Base-by-base conservation (phyloP, 176 grass and related monocot genomes). In the Cymbopogon citratus region DNA sequence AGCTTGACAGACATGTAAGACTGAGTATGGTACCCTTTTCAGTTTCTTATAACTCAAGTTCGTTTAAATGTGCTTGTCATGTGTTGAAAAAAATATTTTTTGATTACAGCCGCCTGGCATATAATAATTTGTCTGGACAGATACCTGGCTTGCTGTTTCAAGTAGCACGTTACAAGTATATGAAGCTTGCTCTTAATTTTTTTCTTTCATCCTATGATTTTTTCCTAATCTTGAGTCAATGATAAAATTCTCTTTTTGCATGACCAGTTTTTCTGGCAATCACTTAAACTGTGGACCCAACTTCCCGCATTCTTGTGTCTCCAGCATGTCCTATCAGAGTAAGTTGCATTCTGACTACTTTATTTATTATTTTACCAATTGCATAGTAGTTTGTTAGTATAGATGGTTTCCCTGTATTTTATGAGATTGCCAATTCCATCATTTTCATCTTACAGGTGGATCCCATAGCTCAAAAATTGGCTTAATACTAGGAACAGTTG, bases 121-220 rank as follows among this genome's bases (percentile, higher is more conserved):
- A 89, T 85, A 97, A 93, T 85, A 81, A 83, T 88, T 76, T 97
- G 26, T 84, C 84, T 6, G 94, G 94, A 75, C 81, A 89, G 85
- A 93, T 97, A 91, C 94, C 94, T 79, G 81, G 64, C 81, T 48
- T 48, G 1, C 85, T 97, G 41, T 93, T 97, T 89, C 73, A 90
- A 89, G 94, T 97, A 60, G 89, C 82, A 85, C 92, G 84, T 67
- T 97, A 97, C 84, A 97, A 93, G 91, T 97, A 93, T 86, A 13
- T 33, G 63, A 75, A 54, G 59, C 18, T 76, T 12, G 7, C 51
- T 75, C 27, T 60, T 80, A 15, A 73, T 23, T 1, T 43, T 18
- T 76, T 31, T 36, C 26, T 71, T 71, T 61, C 12, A 25, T 45
- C 64, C 14, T 31, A 73, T 77, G 14, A 14, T 29, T 49, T 33